Conservation (phyloP, 148 eudicot genomes). For the Dianthus caryophyllus region DNA sequence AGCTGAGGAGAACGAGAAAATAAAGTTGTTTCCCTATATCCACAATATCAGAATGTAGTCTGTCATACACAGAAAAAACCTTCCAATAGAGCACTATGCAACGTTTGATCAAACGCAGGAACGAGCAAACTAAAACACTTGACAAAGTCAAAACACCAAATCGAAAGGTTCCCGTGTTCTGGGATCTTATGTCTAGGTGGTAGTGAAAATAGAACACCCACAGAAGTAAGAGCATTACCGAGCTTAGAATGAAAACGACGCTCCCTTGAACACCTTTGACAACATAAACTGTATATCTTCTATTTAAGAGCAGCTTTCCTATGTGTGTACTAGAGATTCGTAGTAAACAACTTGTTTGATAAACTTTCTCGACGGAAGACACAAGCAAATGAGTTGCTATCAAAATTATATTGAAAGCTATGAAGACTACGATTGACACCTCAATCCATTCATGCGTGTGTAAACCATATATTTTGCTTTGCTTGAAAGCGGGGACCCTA, state of each 20-base stretch:
- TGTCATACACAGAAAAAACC: background rate
- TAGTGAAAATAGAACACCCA: conserved; percentile 10
- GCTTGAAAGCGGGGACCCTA: background rate
- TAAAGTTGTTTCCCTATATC: background rate
- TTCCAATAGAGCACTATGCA: conserved; percentile 12
- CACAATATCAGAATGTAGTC: background rate
- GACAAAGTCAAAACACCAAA: conserved; percentile 8
- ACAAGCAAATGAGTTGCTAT: background rate
- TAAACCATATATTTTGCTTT: conserved; percentile 2
- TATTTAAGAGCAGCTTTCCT: background rate
- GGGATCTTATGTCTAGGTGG: background rate
- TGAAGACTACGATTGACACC: conserved; percentile 5
- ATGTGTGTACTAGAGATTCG: too few relatives aligned
- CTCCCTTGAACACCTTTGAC: conserved; percentile 12
- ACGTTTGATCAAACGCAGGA: conserved; percentile 19
- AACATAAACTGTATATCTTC: background rate
- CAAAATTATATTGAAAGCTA: conserved; percentile 11
- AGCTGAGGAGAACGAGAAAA: conserved; percentile 2
- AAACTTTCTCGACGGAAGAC: too few relatives aligned
- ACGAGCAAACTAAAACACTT: background rate
- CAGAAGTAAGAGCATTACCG: conserved; percentile 6
- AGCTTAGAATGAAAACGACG: conserved; percentile 14
- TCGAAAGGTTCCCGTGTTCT: background rate
- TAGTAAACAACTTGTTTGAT: too few relatives aligned
- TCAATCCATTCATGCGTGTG: conserved; percentile 2